These are phyloP conservation scores for Suillus fuscotomentosus DNA, from an alignment of 768 basidiomycete species.

Conservation along the genomic window DNA sequence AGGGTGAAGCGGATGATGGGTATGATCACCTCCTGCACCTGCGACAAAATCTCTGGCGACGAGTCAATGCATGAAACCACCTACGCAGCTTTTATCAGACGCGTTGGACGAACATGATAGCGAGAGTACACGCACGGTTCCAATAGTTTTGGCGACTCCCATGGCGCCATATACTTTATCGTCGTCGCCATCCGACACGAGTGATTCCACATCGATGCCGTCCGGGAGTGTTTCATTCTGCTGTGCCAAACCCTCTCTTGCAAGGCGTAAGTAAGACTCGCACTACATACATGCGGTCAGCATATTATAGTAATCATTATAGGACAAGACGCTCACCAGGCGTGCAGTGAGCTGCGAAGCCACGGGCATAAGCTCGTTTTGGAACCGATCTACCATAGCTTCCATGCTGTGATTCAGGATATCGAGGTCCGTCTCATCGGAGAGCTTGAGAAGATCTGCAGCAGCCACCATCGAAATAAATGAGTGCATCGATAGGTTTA, in stretches of 20 bases:
- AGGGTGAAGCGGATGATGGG: conserved; percentile 77
- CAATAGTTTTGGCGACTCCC: conserved; percentile 35
- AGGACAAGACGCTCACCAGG: background rate
- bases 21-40: conserved; percentile 80
- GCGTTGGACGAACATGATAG: background rate
- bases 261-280: conserved; percentile 75
- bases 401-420: background rate
- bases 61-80: conserved; percentile 74
- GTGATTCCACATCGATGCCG: conserved; percentile 53
- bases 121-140: conserved; percentile 50
- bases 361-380: background rate
- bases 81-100: conserved; percentile 35
- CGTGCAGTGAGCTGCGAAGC: background rate
- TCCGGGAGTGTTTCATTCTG: conserved; percentile 48
- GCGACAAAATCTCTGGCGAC: conserved; percentile 69
- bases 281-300: background rate
- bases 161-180: conserved; percentile 34
- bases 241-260: conserved; percentile 60
- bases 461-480: background rate
- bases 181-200: conserved; percentile 61
- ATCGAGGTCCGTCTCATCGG: background rate
- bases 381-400: background rate
- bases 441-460: background rate
- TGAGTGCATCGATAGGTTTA: background rate
- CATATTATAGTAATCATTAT: background rate